A percentile compares a stretch with the other conserved stretches of the same genome.
Conservation (phyloP, 2,329 filamentous ascomycete species). For the Sporothrix pallida region DNA sequence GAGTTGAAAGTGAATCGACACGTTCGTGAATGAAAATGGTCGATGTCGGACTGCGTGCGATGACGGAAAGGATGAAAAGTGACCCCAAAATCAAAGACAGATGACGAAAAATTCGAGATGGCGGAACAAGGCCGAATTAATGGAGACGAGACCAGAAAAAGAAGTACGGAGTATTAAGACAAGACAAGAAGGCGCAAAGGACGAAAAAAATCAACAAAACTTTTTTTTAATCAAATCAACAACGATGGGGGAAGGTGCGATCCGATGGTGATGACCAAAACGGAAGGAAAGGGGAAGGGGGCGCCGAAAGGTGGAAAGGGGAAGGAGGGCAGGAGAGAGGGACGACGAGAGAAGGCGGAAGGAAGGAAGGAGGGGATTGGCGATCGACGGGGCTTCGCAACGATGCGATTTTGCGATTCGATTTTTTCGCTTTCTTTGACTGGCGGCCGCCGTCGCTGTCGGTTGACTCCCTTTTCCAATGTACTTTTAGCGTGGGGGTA, state of each 20-base stretch:
- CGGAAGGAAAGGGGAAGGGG: slow-evolving; percentile 1
- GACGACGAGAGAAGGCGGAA: neutral
- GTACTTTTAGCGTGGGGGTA: slow-evolving; percentile 2
- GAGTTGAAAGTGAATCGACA: neutral
- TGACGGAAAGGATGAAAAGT: neutral
- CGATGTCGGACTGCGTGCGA: slow-evolving; percentile 1
- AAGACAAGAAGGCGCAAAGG: slow-evolving; percentile 13
- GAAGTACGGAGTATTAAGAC: neutral
- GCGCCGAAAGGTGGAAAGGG: neutral
- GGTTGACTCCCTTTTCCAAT: neutral
- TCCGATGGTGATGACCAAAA: slow-evolving; percentile 21
- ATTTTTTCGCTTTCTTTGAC: slow-evolving; percentile 20
- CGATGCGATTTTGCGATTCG: slow-evolving; percentile 31
- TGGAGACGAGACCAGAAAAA: neutral
- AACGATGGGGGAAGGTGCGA: slow-evolving; percentile 11
- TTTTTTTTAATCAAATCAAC: neutral
- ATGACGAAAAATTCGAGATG: neutral
- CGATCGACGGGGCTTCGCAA: slow-evolving; percentile 19
- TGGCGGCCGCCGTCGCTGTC: slow-evolving; percentile 6
- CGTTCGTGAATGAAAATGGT: neutral
- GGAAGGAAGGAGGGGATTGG: slow-evolving; percentile 30
- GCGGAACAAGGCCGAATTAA: slow-evolving; percentile 18
- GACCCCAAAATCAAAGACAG: neutral
- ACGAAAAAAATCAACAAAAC: neutral
- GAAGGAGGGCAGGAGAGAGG: slow-evolving; percentile 13